Evolutionary conservation across 2,329 filamentous ascomycete species (phyloP), one percentile per base, ranked within the genome.

Genomic region (Trichoderma sp.): DNA sequence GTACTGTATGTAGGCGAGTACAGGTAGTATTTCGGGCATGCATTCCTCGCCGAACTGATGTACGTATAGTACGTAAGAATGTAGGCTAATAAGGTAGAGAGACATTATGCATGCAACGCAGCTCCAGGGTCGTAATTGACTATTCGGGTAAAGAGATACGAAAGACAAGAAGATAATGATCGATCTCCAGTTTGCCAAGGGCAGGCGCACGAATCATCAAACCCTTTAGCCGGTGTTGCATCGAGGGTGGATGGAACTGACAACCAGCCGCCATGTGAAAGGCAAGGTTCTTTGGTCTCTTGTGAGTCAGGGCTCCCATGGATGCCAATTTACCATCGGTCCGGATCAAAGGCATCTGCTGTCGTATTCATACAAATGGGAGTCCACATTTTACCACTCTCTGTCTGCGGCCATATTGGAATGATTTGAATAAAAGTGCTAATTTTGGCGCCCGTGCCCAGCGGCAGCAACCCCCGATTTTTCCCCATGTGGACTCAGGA

Each of bases 231-330:
- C 17, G 22, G n/a, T 34, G 59, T 35, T 60, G 19, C 45, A 59
- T 60, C 32, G 27, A 50, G 15, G 37, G 52, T 67, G 53, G 56
- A 42, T 53, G n/a, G 34, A 45, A 35, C 42, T 50, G 65, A 42
- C 57, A 48, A 25, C 52, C 52, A 37, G 48, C 42, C 27, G 64
- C 64, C 54, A 59, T 50, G 64, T 52, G 54, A 50, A 48, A 34
- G 34, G 54, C 64, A 59, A 52, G 64, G 64, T 58, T 66, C 50
- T 45, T 45, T 45, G 42, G 50, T 37, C 32, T 50, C 64, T 50
- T 32, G n/a, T 37, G 42, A 66, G 45, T 59, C 64, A 52, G 22
- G 42, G 64, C 10, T 32, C 37, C 53, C 64, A 37, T 52, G 54
- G 29, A 67, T 3, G 12, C 54, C 39, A 67, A 59, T 52, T 52